phyloP scores from a whole-genome alignment of 345 rosid species.

The Brassica carinata region DNA sequence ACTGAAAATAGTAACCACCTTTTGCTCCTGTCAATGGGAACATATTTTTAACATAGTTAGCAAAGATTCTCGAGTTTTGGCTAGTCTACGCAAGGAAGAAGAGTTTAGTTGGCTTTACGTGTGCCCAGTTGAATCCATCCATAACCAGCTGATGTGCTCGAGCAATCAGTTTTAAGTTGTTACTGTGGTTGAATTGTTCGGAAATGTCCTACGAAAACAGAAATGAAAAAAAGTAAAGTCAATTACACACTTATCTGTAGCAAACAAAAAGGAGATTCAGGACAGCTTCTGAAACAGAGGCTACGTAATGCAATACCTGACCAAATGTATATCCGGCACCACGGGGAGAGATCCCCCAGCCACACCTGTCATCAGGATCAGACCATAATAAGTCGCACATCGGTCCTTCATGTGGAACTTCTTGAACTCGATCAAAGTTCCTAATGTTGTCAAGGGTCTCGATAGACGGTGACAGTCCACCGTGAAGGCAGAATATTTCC shows the following conservation, averaged over 20 bases:
- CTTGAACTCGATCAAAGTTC: constrained; percentile 95
- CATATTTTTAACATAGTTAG: constrained; percentile 1
- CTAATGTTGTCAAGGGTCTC: constrained; percentile 96
- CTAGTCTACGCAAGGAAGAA: neutral
- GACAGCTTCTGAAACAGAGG: constrained; percentile 17
- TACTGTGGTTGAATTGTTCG: constrained; percentile 93
- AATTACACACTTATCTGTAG: neutral
- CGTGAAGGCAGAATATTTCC: constrained; percentile 97
- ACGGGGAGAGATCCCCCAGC: constrained; percentile 99
- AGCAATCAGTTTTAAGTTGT: constrained; percentile 86
- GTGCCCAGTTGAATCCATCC: constrained; percentile 99
- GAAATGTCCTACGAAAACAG: constrained; percentile 75
- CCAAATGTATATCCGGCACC: constrained; percentile 99
- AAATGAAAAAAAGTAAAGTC: constrained; percentile 12
- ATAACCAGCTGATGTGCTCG: constrained; percentile 98
- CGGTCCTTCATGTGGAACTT: constrained; percentile 98
- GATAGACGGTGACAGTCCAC: constrained; percentile 93
- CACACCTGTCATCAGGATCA: constrained; percentile 97
- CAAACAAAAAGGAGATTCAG: neutral
- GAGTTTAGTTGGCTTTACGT: constrained; percentile 51
- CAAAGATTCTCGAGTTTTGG: constrained; percentile 3
- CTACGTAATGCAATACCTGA: constrained; percentile 51
- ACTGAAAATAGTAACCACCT: constrained; percentile 96
- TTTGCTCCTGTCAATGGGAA: constrained; percentile 77
- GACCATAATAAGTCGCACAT: constrained; percentile 99